A percentile compares a stretch with the other conserved stretches of the same genome.
Evolutionary conservation across 2,329 filamentous ascomycete genomes (phyloP).

Genomic region (Penicillium polonicum): DNA sequence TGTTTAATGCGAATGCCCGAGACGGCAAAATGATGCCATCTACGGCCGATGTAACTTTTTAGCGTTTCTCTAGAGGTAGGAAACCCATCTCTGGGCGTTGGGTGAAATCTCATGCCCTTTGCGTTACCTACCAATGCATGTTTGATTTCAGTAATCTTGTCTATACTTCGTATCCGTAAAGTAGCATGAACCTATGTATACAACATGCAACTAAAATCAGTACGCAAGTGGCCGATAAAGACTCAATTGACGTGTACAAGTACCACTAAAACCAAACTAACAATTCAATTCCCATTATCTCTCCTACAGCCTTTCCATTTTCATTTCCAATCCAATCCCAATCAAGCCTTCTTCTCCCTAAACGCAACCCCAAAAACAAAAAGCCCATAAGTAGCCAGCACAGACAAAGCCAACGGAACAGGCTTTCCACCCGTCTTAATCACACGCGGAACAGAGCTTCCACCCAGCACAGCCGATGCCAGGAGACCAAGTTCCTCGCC

Average conservation of each 20-base stretch:
- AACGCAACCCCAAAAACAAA: slow-evolving; percentile 75
- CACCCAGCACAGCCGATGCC: slow-evolving; percentile 80
- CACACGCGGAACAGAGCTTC: slow-evolving; percentile 80
- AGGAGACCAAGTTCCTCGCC: slow-evolving; percentile 86
- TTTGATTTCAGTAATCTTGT: neutral
- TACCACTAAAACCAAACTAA: neutral
- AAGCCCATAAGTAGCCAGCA: slow-evolving; percentile 76
- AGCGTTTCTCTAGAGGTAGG: slow-evolving; percentile 20
- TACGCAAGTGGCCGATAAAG: too few species aligned
- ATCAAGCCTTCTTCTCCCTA: slow-evolving; percentile 33
- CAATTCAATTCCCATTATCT: neutral
- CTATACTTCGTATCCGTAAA: neutral
- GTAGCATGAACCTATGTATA: neutral
- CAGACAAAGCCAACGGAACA: slow-evolving; percentile 74
- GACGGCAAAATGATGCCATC: slow-evolving; percentile 11
- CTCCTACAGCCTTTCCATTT: neutral
- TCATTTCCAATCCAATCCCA: neutral
- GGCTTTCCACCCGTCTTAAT: slow-evolving; percentile 76
- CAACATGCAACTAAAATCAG: neutral
- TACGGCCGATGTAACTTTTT: slow-evolving; percentile 20
- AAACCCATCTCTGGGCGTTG: slow-evolving; percentile 5
- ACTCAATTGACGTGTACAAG: neutral
- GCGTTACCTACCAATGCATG: slow-evolving; percentile 1
- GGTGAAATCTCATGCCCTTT: neutral
- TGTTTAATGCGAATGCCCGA: slow-evolving; percentile 3